These are phyloP conservation scores for Tricharina praecox DNA, from an alignment of 495 filamentous ascomycete species.

Conservation along the genomic window DNA sequence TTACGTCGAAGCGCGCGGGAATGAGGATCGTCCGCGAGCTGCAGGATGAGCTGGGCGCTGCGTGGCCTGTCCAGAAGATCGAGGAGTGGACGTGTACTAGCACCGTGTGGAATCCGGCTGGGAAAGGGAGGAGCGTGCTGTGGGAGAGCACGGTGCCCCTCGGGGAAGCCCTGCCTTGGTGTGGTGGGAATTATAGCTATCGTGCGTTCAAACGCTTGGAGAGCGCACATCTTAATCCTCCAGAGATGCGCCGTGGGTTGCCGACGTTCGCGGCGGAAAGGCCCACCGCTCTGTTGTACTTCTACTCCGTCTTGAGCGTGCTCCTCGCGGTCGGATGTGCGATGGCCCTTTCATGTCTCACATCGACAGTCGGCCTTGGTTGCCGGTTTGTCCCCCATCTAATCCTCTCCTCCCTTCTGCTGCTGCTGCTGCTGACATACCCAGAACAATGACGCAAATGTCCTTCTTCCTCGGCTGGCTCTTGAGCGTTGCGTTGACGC, in stretches of 20 bases:
- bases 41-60: not conserved
- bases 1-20: not conserved
- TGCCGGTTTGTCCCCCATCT: conserved; percentile 2
- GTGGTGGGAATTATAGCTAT: not conserved
- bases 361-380: not conserved
- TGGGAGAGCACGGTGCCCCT: no score
- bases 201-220: not conserved
- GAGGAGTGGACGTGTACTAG: no score
- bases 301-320: not conserved
- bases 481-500: not conserved
- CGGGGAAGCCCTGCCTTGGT: not conserved
- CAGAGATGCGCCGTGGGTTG: not conserved
- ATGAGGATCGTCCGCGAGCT: not conserved
- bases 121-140: no score
- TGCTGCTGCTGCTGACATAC: not conserved
- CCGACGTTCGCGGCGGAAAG: not conserved
- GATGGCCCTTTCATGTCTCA: not conserved
- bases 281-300: not conserved
- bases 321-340: not conserved
- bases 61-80: no score
- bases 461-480: not conserved
- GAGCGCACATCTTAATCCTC: not conserved
- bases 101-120: no score
- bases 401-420: not conserved
- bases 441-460: not conserved